Evolutionary conservation across 805 yeast species (phyloP).

Genomic region (Saccharomyces jurei): DNA sequence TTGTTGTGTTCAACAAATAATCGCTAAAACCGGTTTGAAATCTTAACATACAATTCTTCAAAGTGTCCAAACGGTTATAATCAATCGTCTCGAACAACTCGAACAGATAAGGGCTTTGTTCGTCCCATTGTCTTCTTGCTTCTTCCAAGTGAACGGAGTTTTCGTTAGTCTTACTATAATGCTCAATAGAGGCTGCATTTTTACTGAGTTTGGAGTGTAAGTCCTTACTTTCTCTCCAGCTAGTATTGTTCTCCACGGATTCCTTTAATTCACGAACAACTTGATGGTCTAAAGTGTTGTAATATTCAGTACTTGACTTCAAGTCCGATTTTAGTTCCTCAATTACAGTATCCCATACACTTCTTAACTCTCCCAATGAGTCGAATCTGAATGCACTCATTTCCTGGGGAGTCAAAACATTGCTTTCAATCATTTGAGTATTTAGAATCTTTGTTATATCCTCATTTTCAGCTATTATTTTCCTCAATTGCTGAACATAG

Average conservation of each 20-base stretch:
- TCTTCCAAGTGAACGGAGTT: conserved; percentile 35
- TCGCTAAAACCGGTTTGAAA: conserved; percentile 57
- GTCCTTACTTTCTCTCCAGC: conserved; percentile 47
- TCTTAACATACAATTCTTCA: conserved; percentile 59
- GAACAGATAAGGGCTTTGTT: conserved; percentile 69
- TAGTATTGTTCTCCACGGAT: conserved; percentile 45
- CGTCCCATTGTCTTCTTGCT: conserved; percentile 60
- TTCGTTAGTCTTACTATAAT: conserved; percentile 32
- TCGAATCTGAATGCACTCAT: conserved; percentile 42
- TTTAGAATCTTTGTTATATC: conserved; percentile 31
- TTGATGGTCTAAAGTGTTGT: conserved; percentile 42
- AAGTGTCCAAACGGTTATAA: conserved; percentile 46
- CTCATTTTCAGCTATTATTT: conserved; percentile 26
- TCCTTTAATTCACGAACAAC: conserved; percentile 47
- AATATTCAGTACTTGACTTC: conserved; percentile 42
- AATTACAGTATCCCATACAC: conserved; percentile 39
- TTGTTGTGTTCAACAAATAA: conserved; percentile 37
- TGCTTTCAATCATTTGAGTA: conserved; percentile 31
- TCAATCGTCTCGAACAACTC: conserved; percentile 70
- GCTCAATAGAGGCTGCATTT: conserved; percentile 37
- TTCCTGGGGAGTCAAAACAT: conserved; percentile 37
- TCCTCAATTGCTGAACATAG: conserved; percentile 42
- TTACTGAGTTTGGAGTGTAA: conserved; percentile 38
- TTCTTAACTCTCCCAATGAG: conserved; percentile 39
- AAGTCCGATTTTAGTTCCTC: conserved; percentile 38